These are phyloP conservation scores for Thymus mandschuricus DNA, from an alignment of 257 asterid species.

Conservation along the genomic window DNA sequence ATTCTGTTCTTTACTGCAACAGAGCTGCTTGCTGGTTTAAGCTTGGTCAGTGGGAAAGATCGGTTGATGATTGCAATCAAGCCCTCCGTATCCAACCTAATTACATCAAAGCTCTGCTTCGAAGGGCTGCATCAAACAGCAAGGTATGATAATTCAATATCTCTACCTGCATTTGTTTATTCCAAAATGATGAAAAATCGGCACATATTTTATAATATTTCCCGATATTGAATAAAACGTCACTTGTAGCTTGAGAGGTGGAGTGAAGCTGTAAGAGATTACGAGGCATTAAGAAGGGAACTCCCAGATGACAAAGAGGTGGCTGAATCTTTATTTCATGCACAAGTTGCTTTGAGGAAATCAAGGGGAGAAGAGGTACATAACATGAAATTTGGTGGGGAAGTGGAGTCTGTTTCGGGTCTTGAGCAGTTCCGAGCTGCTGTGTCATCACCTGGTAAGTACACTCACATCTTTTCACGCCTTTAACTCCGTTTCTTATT, in stretches of 20 bases:
- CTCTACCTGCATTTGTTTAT: background rate
- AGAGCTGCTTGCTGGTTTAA: slow-evolving; percentile 98
- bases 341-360: slow-evolving; percentile 72
- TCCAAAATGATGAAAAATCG: background rate
- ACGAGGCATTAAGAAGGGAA: slow-evolving; percentile 67
- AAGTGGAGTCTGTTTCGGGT: slow-evolving; percentile 63
- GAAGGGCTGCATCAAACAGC: slow-evolving; percentile 84
- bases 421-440: slow-evolving; percentile 86
- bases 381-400: slow-evolving; percentile 82
- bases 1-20: slow-evolving; percentile 89
- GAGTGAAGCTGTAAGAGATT: slow-evolving; percentile 89
- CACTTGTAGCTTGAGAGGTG: slow-evolving; percentile 75
- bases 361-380: slow-evolving; percentile 80
- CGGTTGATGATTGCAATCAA: slow-evolving; percentile 82
- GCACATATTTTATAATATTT: background rate
- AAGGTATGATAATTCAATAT: slow-evolving; percentile 49
- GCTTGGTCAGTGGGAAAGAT: slow-evolving; percentile 76
- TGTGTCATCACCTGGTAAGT: slow-evolving; percentile 71
- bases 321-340: slow-evolving; percentile 79
- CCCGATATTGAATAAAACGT: slow-evolving; percentile 7
- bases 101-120: slow-evolving; percentile 81
- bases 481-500: background rate
- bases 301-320: slow-evolving; percentile 73
- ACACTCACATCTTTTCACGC: background rate
- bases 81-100: slow-evolving; percentile 80